These are phyloP conservation scores for Globisporangium nodosum DNA, from an alignment of 352 stramenopile species.

Conservation along the genomic window DNA sequence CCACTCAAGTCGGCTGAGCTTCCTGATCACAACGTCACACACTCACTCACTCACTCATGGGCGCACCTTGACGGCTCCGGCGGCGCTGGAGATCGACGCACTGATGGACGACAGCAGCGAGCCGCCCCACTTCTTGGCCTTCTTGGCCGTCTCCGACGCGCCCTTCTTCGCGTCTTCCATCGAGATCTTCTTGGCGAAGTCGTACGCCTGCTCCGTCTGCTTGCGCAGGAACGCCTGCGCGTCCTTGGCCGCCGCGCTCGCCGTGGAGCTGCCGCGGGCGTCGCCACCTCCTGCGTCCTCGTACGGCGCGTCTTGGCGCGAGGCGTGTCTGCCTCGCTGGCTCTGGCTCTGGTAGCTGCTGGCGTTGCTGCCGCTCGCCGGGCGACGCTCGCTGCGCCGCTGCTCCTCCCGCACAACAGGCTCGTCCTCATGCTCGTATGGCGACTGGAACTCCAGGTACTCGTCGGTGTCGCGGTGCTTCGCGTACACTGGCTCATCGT, in stretches of 20 bases:
- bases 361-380: slow-evolving; percentile 9
- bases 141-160: slow-evolving; percentile 78
- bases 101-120: slow-evolving; percentile 78
- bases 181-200: slow-evolving; percentile 87
- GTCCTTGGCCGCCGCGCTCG: slow-evolving; percentile 39
- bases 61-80: slow-evolving; percentile 48
- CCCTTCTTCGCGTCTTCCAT: slow-evolving; percentile 84
- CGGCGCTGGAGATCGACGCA: slow-evolving; percentile 62
- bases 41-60: neutral
- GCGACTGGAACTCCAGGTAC: slow-evolving; percentile 56
- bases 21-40: neutral
- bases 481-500: slow-evolving; percentile 1
- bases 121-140: slow-evolving; percentile 83
- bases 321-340: slow-evolving; percentile 7
- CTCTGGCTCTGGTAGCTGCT: slow-evolving; percentile 8
- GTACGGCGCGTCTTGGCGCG: slow-evolving; percentile 16
- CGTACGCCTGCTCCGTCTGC: slow-evolving; percentile 80
- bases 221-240: slow-evolving; percentile 69
- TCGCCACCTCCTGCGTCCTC: slow-evolving; percentile 15
- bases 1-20: too few relatives aligned
- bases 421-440: slow-evolving; percentile 32
- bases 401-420: neutral
- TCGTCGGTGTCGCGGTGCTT: slow-evolving; percentile 24
- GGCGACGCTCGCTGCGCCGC: neutral
- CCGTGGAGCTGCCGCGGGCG: slow-evolving; percentile 2